Conservation (phyloP, 1,284 basidiomycete species). For the Takashimella koratensis region DNA sequence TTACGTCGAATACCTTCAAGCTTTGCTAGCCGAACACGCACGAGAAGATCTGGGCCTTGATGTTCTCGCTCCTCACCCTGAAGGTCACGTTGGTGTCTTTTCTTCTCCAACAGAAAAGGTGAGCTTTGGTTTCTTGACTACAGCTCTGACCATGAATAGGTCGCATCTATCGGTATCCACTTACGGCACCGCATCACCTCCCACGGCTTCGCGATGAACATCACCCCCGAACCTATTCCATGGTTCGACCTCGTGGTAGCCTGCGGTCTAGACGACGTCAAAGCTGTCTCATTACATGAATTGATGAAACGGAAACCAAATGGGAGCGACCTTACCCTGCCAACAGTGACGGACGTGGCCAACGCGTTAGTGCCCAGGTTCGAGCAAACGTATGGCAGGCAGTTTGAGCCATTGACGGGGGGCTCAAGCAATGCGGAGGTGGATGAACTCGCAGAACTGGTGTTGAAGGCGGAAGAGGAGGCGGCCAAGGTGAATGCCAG, state of each 20-base stretch:
- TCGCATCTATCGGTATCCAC: slow-evolving; percentile 94
- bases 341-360: slow-evolving; percentile 27
- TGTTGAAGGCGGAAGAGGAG: slow-evolving; percentile 26
- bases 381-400: slow-evolving; percentile 31
- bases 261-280: slow-evolving; percentile 85
- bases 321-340: slow-evolving; percentile 2
- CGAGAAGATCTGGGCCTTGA: slow-evolving; percentile 23
- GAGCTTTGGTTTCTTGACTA: slow-evolving; percentile 3
- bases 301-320: slow-evolving; percentile 14
- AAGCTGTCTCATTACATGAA: slow-evolving; percentile 54
- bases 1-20: slow-evolving; percentile 53
- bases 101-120: slow-evolving; percentile 45
- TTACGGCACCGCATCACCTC: slow-evolving; percentile 88
- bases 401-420: slow-evolving; percentile 21
- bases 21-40: slow-evolving; percentile 43
- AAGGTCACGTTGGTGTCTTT: slow-evolving; percentile 50
- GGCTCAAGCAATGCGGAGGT: not conserved
- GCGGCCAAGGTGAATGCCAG: slow-evolving; percentile 8
- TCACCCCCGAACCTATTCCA: slow-evolving; percentile 68
- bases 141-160: slow-evolving; percentile 54
- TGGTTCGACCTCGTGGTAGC: slow-evolving; percentile 91
- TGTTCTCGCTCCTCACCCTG: slow-evolving; percentile 48
- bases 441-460: slow-evolving; percentile 21
- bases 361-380: slow-evolving; percentile 37
- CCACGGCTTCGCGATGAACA: slow-evolving; percentile 93